Evolutionary conservation across 208 protist genomes (phyloP).

Genomic region (Eutreptiella sp.): DNA sequence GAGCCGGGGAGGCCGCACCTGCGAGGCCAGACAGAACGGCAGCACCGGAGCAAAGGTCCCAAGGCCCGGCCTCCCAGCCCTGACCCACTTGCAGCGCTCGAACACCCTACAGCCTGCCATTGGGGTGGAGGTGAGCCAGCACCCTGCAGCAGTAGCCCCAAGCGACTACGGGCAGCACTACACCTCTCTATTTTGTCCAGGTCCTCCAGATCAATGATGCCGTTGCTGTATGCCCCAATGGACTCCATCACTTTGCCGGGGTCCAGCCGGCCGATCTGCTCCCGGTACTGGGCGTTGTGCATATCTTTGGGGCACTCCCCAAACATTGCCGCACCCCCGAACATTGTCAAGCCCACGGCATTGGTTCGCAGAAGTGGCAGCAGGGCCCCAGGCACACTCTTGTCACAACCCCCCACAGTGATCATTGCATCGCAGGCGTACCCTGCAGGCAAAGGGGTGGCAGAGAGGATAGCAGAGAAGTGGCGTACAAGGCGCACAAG

Average conservation of each 20-base stretch:
- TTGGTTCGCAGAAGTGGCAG: slow-evolving; percentile 40
- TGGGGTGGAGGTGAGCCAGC: too few species aligned
- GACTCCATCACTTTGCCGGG: background rate
- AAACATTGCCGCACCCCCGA: slow-evolving; percentile 42
- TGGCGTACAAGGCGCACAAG: too few species aligned
- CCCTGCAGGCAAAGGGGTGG: background rate
- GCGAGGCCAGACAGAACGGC: too few species aligned
- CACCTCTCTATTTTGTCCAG: slow-evolving; percentile 30
- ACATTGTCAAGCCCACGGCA: slow-evolving; percentile 42
- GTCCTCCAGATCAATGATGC: slow-evolving; percentile 27
- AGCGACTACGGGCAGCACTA: background rate
- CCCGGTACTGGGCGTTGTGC: too few species aligned
- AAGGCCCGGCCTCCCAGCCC: too few species aligned
- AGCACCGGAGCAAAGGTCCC: too few species aligned
- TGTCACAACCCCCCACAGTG: slow-evolving; percentile 34
- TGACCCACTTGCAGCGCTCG: too few species aligned
- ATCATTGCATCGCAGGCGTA: slow-evolving; percentile 32
- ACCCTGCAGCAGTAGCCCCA: too few species aligned
- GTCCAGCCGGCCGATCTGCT: background rate
- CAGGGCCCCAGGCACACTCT: slow-evolving; percentile 25
- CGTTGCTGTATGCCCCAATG: slow-evolving; percentile 12
- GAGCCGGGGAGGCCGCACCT: too few species aligned
- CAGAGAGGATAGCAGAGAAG: background rate
- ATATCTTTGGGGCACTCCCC: slow-evolving; percentile 24
- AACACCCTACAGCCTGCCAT: too few species aligned